These are phyloP conservation scores for Racocetra persica DNA, from an alignment of 371 early-diverging fungal species.

Conservation along the genomic window DNA sequence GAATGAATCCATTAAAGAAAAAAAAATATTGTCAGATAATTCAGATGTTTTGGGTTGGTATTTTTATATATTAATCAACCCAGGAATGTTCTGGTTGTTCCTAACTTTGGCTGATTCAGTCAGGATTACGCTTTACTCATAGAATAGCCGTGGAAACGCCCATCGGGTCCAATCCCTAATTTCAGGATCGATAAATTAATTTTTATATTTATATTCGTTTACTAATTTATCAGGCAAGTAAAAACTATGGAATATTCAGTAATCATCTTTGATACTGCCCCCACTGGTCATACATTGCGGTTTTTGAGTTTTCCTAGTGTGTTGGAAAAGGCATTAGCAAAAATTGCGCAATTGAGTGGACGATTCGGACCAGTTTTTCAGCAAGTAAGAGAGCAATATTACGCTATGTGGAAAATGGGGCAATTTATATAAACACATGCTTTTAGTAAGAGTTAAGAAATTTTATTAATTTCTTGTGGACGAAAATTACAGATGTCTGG, in stretches of 20 bases:
- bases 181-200: slow-evolving; percentile 24
- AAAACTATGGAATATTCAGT: slow-evolving; percentile 98
- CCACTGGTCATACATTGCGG: slow-evolving; percentile 98
- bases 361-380: slow-evolving; percentile 96
- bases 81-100: no score
- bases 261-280: slow-evolving; percentile 98
- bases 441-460: neutral
- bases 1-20: no score
- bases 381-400: slow-evolving; percentile 58
- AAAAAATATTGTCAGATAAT: no score
- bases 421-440: neutral
- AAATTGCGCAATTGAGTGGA: slow-evolving; percentile 91
- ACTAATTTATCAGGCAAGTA: slow-evolving; percentile 70
- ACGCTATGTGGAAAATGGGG: neutral
- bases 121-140: no score
- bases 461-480: neutral
- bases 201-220: slow-evolving; percentile 34
- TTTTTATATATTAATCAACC: no score
- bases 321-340: slow-evolving; percentile 95
- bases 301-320: slow-evolving; percentile 97
- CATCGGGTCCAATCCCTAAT: no score
- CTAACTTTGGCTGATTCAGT: no score
- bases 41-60: no score
- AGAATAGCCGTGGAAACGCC: no score
- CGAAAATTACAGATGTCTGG: slow-evolving; percentile 76